phyloP scores from a whole-genome alignment of 495 filamentous ascomycete genomes.

The Podospora appendiculata region DNA sequence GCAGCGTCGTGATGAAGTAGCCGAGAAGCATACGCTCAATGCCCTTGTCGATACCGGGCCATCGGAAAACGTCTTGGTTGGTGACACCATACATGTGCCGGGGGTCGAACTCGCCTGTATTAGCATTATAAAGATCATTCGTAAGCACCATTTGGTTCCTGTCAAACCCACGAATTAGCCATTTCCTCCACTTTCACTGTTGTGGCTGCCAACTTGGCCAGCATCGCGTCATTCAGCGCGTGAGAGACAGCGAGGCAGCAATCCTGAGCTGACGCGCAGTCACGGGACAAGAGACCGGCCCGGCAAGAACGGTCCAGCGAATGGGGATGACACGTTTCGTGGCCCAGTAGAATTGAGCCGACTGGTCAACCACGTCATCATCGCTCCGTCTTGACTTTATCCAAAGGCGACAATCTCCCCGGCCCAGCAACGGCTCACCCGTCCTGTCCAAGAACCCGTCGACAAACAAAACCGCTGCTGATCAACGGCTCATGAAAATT shows the following conservation, averaged over 20 bases:
- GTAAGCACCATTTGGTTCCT: conserved; percentile 50
- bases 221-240: no score
- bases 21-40: conserved; percentile 55
- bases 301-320: no score
- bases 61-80: conserved; percentile 71
- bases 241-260: no score
- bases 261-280: no score
- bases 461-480: not conserved
- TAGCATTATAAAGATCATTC: conserved; percentile 59
- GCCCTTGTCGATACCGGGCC: conserved; percentile 59
- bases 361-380: conserved; percentile 9
- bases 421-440: not conserved
- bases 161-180: not conserved
- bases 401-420: not conserved
- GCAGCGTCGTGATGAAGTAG: conserved; percentile 55
- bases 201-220: no score
- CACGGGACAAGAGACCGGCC: no score
- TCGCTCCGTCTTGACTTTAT: not conserved
- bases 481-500: not conserved
- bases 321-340: no score
- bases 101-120: conserved; percentile 61
- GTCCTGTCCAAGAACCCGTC: not conserved
- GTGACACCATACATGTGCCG: conserved; percentile 63
- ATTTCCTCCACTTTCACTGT: no score
- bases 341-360: not conserved